Percentiles rank a stretch among this genome's conserved stretches.
These are phyloP conservation scores for Citrus medica DNA, from an alignment of 345 rosid species.

Conservation along the genomic window DNA sequence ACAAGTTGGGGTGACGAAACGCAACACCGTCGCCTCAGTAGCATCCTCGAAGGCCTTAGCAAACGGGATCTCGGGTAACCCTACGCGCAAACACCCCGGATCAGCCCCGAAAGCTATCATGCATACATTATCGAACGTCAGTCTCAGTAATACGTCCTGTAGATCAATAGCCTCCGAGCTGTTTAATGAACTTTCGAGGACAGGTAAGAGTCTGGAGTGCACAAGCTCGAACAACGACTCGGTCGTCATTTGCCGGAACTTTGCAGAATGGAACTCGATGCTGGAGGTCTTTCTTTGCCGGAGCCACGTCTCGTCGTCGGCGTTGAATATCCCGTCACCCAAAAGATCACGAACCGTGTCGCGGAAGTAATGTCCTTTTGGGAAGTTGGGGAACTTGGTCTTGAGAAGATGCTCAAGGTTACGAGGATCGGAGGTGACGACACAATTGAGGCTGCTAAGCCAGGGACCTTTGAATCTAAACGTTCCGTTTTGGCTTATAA, in stretches of 20 bases:
- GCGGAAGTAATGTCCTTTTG: slow-evolving; percentile 76
- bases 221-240: slow-evolving; percentile 72
- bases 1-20: slow-evolving; percentile 77
- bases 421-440: slow-evolving; percentile 79
- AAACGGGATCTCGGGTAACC: slow-evolving; percentile 68
- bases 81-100: slow-evolving; percentile 71
- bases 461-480: slow-evolving; percentile 76
- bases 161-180: slow-evolving; percentile 52
- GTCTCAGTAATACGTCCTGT: slow-evolving; percentile 72
- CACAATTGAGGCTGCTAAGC: slow-evolving; percentile 73
- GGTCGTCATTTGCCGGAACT: slow-evolving; percentile 66
- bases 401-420: slow-evolving; percentile 88
- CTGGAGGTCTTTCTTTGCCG: slow-evolving; percentile 84
- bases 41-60: slow-evolving; percentile 92
- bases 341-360: slow-evolving; percentile 71
- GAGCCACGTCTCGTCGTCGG: slow-evolving; percentile 86
- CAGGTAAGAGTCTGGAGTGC: slow-evolving; percentile 68
- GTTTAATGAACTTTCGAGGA: slow-evolving; percentile 50
- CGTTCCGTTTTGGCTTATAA: slow-evolving; percentile 66
- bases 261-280: slow-evolving; percentile 88
- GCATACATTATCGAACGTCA: slow-evolving; percentile 89
- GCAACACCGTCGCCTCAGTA: slow-evolving; percentile 64
- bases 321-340: slow-evolving; percentile 85
- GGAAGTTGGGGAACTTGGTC: slow-evolving; percentile 75
- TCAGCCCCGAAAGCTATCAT: slow-evolving; percentile 95